Conservation (phyloP, 1,139 yeast species). For the Pneumocystis murina region DNA sequence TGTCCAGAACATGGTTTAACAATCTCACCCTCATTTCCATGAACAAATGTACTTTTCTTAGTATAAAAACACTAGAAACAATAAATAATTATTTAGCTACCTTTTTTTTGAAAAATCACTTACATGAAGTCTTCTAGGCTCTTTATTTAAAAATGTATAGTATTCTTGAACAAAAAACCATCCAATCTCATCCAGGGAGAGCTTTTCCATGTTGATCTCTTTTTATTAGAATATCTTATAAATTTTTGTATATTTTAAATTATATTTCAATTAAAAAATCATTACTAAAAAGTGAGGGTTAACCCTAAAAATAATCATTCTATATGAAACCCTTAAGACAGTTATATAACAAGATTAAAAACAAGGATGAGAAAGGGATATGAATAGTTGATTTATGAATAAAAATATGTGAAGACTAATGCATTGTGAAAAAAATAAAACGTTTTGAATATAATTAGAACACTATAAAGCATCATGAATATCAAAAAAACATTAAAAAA, state of each 20-base stretch:
- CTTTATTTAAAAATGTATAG: conserved; percentile 25
- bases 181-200: conserved; percentile 23
- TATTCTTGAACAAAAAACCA: conserved; percentile 30
- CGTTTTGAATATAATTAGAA: too few relatives aligned
- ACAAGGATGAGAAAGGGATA: too few relatives aligned
- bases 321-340: too few relatives aligned
- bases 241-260: neutral
- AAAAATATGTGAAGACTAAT: too few relatives aligned
- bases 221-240: neutral
- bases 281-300: neutral
- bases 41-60: conserved; percentile 24
- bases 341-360: too few relatives aligned
- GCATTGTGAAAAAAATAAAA: too few relatives aligned
- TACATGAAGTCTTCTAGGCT: conserved; percentile 24
- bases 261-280: neutral
- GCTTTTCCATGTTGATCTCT: conserved; percentile 4
- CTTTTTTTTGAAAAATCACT: neutral
- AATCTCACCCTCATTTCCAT: conserved; percentile 28
- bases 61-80: conserved; percentile 23
- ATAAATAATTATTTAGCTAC: neutral
- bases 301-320: too few relatives aligned
- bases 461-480: too few relatives aligned
- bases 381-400: too few relatives aligned
- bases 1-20: conserved; percentile 18
- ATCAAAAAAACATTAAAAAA: too few relatives aligned